Evolutionary conservation across 345 rosid species (phyloP), one percentile per base, ranked within the genome.

Genomic region (Aurinia saxatilis): DNA sequence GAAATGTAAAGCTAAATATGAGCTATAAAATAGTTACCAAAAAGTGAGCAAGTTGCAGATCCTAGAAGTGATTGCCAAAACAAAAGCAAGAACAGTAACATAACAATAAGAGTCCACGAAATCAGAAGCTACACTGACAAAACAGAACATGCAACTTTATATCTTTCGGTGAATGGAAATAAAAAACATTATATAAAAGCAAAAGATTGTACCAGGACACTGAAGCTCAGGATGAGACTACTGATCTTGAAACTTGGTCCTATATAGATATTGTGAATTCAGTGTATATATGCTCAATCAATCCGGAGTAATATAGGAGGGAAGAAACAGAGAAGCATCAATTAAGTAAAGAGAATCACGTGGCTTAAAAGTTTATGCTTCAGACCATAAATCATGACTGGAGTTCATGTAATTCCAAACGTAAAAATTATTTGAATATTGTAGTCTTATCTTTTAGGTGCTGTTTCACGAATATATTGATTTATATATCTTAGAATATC

Each of bases 161-260:
- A 41, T 66, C 23, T 16, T 67, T 41, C 1, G 8, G n/a, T 68
- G 31, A 33, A 31, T 6, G 1, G 7, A 40, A 2, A n/a, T n/a
- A n/a, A n/a, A 14, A 19, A 38, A 10, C 2, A 64, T 2, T 9
- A 14, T 7, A 21, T 8, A 45, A 44, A 12, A 18, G 13, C 1
- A 34, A 10, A 68, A 60, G 35, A 60, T 44, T 49, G 25, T 68
- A 68, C 73, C 36, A 60, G 54, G 67, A 68, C 18, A 68, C 17
- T 42, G 25, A 48, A 50, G 46, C 1, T 21, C 11, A 36, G 50
- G 41, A 45, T 27, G 30, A n/a, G n/a, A 21, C 6, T 3, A 5
- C 3, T 53, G 42, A 53, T 53, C 34, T 54, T 70, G 38, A 37
- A 40, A 63, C 58, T 55, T n/a, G 40, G 38, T 15, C 0, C 2